phyloP scores from a whole-genome alignment of 306 rosid species.

The Boehmeria nivea region DNA sequence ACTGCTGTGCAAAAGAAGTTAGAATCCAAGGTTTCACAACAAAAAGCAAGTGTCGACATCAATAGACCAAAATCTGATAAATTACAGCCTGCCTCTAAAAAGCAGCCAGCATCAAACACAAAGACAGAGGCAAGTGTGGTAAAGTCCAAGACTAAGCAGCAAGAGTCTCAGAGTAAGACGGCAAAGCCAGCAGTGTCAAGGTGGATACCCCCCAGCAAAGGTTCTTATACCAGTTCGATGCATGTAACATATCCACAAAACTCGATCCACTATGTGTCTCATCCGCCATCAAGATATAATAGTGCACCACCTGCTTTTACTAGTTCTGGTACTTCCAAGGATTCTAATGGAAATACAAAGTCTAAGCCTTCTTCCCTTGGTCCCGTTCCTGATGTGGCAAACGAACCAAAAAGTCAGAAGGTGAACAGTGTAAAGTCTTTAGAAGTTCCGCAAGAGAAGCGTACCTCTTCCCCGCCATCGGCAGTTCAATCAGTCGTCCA shows the following conservation, averaged over 20 bases:
- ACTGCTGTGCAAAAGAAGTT: constrained; percentile 30
- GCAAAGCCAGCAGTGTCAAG: constrained; percentile 68
- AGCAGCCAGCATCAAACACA: constrained; percentile 41
- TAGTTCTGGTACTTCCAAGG: constrained; percentile 38
- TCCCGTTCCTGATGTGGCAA: constrained; percentile 32
- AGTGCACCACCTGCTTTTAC: constrained; percentile 59
- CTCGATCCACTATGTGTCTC: constrained; percentile 59
- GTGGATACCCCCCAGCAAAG: constrained; percentile 88
- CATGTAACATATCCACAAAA: constrained; percentile 73
- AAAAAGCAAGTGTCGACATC: constrained; percentile 38
- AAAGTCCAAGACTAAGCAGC: constrained; percentile 62
- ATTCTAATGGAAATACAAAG: constrained; percentile 45
- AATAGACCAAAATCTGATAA: constrained; percentile 56
- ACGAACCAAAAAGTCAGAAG: constrained; percentile 43
- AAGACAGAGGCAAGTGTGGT: constrained; percentile 45
- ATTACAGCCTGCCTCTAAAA: constrained; percentile 41
- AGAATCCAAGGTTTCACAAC: constrained; percentile 42
- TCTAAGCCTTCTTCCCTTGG: constrained; percentile 41
- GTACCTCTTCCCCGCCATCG: constrained; percentile 32
- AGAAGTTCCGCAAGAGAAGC: constrained; percentile 35
- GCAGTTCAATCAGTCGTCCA: constrained; percentile 26
- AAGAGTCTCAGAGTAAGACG: constrained; percentile 55
- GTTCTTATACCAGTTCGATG: constrained; percentile 79
- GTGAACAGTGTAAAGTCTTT: constrained; percentile 43
- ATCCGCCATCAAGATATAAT: constrained; percentile 71